Base-by-base conservation (phyloP, 805 yeast species). In the Ogataea trehaloabstinens region DNA sequence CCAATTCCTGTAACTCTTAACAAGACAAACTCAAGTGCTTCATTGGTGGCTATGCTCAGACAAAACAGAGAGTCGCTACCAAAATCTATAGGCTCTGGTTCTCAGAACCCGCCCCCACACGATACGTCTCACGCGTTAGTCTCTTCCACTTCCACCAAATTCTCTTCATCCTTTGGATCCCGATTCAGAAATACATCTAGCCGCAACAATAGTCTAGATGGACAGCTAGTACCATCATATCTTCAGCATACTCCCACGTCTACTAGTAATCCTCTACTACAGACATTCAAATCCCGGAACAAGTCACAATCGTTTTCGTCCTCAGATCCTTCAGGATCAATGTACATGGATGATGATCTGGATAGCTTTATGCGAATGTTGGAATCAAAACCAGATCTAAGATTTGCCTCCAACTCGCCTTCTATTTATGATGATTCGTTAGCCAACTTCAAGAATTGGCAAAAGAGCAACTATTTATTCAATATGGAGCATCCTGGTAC, bases 141-240 rank as follows among this genome's bases (percentile, higher is more conserved):
- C 13, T 42, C 58, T 5, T 54, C 61, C 1, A 44, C 51, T 2
- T 67, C 81, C 0, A 82, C 85, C 2, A 71, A 80, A 46, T 83
- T 81, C 48, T 74, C 86, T 2, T 79, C 91, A 1, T 81, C 90
- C 0, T 82, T 82, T 58, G 85, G 86, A 0, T 79, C 81, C n/a
- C 64, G 85, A 34, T 50, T 59, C 31, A 52, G 56, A 40, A 50
- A 49, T 8, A 43, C 52, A 2, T 41, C 51, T 6, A 49, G 59
- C 19, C 44, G 64, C 19, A 46, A 60, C 36, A 54, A 54, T 38
- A 59, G 64, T 44, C 25, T 58, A 7, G 65, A 59, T 32, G 56
- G 59, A 7, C 56, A 47, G 19, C 28, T 45, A n/a, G 43, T 37
- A 16, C 28, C 27, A 15, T 35, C 44, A 7, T 21, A 24, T 22